These are phyloP conservation scores for Kazachstania kunashirensis DNA, from an alignment of 805 yeast genomes.

Conservation along the genomic window DNA sequence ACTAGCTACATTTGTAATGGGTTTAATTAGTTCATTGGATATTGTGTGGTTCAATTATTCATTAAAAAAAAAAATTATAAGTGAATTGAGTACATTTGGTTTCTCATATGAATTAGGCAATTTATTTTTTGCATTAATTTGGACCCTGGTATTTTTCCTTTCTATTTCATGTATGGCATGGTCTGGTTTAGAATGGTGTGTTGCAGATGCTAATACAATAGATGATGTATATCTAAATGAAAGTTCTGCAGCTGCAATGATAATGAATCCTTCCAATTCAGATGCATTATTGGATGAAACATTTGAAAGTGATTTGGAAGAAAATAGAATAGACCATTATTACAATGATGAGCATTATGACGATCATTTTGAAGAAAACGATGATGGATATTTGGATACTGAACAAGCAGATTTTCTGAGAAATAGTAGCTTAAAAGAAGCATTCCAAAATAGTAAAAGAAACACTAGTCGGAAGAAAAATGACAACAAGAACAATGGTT, in stretches of 20 bases:
- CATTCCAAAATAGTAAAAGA: not conserved
- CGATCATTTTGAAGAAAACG: not conserved
- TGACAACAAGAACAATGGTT: not conserved
- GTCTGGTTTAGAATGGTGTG: slow-evolving; percentile 31
- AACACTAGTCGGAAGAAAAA: not conserved
- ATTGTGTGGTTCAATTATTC: slow-evolving; percentile 14
- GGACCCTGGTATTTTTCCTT: slow-evolving; percentile 16
- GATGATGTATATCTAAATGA: not conserved
- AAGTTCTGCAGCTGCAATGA: not conserved
- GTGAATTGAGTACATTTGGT: slow-evolving; percentile 22
- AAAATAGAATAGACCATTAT: not conserved
- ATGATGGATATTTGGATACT: slow-evolving; percentile 2
- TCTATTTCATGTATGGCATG: slow-evolving; percentile 21
- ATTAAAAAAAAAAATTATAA: slow-evolving; percentile 13
- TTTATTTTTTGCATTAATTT: slow-evolving; percentile 20
- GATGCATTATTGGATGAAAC: not conserved
- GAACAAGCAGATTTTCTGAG: slow-evolving; percentile 3
- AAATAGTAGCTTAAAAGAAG: slow-evolving; percentile 1
- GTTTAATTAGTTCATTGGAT: slow-evolving; percentile 12
- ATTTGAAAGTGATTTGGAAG: slow-evolving; percentile 1
- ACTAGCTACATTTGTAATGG: slow-evolving; percentile 15
- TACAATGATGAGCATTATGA: not conserved
- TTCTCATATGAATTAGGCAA: slow-evolving; percentile 20
- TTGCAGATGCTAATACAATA: slow-evolving; percentile 9
- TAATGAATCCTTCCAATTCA: not conserved